These are phyloP conservation scores for Nothophoma quercina DNA, from an alignment of 2,329 filamentous ascomycete species.

Conservation along the genomic window DNA sequence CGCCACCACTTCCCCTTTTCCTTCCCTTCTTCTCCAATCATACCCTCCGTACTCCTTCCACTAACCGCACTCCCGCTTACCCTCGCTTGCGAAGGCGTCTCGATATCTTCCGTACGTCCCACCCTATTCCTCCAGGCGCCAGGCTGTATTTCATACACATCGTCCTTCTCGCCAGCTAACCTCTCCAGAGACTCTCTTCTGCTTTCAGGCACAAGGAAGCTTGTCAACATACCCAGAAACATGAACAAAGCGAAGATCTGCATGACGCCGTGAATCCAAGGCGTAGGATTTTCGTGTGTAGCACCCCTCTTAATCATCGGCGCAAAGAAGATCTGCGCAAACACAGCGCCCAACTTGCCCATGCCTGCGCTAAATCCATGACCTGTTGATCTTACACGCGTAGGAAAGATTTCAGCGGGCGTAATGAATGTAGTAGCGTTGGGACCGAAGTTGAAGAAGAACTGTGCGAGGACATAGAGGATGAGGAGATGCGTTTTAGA, in stretches of 20 bases:
- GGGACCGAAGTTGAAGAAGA: constrained; percentile 64
- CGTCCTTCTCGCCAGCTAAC: constrained; percentile 70
- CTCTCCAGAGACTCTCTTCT: constrained; percentile 77
- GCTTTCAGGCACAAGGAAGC: constrained; percentile 78
- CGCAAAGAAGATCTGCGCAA: constrained; percentile 59
- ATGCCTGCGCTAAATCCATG: constrained; percentile 59
- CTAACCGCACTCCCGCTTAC: constrained; percentile 23
- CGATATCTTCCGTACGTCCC: constrained; percentile 2
- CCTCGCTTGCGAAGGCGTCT: constrained; percentile 11
- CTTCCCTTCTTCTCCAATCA: constrained; percentile 13
- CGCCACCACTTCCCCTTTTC: constrained; percentile 36
- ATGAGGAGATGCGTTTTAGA: constrained; percentile 53
- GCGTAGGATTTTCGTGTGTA: constrained; percentile 58
- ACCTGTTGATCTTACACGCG: constrained; percentile 56
- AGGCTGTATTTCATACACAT: constrained; percentile 51
- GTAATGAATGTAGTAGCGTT: constrained; percentile 62
- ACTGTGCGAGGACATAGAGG: constrained; percentile 57
- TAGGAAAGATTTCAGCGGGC: constrained; percentile 61
- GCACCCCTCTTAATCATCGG: constrained; percentile 63
- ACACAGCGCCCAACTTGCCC: constrained; percentile 59
- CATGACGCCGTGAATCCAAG: constrained; percentile 77
- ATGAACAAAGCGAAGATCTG: constrained; percentile 83
- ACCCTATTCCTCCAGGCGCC: constrained; percentile 49
- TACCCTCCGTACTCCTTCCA: constrained; percentile 18
- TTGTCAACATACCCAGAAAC: constrained; percentile 73